Conservation (phyloP, 2,329 filamentous ascomycete species). For the Zelopaecilomyces penicillatus region DNA sequence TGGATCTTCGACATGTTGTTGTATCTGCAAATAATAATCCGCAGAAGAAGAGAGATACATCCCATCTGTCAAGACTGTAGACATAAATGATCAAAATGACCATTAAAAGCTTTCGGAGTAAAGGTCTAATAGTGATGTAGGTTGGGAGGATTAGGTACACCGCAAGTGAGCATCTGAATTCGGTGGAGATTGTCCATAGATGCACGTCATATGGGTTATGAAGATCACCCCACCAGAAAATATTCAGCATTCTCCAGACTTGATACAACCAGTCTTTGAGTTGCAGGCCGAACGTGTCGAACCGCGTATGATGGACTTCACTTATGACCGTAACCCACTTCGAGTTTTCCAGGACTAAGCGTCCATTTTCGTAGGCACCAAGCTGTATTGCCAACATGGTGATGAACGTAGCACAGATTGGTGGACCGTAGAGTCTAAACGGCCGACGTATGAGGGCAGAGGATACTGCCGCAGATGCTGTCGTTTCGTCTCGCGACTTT, state of each 20-base stretch:
- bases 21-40: too few relatives aligned
- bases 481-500: background rate
- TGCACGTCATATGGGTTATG: background rate
- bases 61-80: too few relatives aligned
- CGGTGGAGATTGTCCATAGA: background rate
- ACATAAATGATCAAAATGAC: too few relatives aligned
- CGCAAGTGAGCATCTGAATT: background rate
- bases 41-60: too few relatives aligned
- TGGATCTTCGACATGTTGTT: too few relatives aligned
- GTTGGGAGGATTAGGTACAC: too few relatives aligned
- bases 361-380: background rate
- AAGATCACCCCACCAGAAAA: slow-evolving; percentile 1
- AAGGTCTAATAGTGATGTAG: too few relatives aligned
- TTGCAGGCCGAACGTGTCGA: background rate
- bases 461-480: too few relatives aligned
- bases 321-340: background rate
- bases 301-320: too few relatives aligned
- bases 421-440: background rate
- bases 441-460: background rate
- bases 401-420: background rate
- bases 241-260: background rate
- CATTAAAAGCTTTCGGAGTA: too few relatives aligned
- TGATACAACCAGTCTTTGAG: background rate
- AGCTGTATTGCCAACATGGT: slow-evolving; percentile 1
- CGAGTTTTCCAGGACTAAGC: background rate